These are phyloP conservation scores for Penicillium atrosanguineum DNA, from an alignment of 495 filamentous ascomycete species.

Conservation along the genomic window DNA sequence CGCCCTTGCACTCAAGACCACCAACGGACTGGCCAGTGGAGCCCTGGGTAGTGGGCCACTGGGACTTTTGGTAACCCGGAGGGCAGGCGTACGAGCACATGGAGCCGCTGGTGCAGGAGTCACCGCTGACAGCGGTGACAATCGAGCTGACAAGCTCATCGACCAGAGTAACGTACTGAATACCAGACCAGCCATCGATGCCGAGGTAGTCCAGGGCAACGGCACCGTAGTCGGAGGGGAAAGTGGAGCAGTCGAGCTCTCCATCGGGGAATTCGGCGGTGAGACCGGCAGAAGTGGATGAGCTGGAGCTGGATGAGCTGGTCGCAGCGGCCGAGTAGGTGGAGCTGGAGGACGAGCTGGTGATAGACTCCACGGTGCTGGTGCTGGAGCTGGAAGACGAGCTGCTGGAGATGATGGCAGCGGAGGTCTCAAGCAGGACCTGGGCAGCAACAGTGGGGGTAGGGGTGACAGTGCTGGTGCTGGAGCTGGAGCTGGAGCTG, in stretches of 20 bases:
- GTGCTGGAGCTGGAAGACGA: constrained; percentile 20
- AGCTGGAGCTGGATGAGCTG: constrained; percentile 24
- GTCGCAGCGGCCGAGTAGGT: constrained; percentile 8
- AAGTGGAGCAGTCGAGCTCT: constrained; percentile 62
- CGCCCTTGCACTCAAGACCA: constrained; percentile 73
- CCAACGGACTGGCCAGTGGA: constrained; percentile 81
- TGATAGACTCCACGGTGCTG: constrained; percentile 11
- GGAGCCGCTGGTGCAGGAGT: constrained; percentile 55
- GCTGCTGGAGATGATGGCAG: constrained; percentile 12
- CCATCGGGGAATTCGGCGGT: constrained; percentile 76
- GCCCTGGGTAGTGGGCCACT: constrained; percentile 86
- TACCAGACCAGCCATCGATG: constrained; percentile 75
- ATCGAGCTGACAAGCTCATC: constrained; percentile 55
- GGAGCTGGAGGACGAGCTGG: constrained; percentile 13
- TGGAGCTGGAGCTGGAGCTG: constrained; percentile 18
- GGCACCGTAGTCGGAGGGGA: constrained; percentile 85
- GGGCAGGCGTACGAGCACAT: constrained; percentile 97
- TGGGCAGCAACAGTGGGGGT: constrained; percentile 17
- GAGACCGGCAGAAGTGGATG: constrained; percentile 49
- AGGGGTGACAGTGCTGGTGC: constrained; percentile 20
- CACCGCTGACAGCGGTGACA: constrained; percentile 55
- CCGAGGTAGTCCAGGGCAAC: constrained; percentile 64
- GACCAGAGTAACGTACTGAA: constrained; percentile 57
- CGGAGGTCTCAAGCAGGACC: constrained; percentile 18
- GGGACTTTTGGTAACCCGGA: constrained; percentile 84